Evolutionary conservation across 352 stramenopile genomes (phyloP).

Genomic region (Globisporangium nodosum): DNA sequence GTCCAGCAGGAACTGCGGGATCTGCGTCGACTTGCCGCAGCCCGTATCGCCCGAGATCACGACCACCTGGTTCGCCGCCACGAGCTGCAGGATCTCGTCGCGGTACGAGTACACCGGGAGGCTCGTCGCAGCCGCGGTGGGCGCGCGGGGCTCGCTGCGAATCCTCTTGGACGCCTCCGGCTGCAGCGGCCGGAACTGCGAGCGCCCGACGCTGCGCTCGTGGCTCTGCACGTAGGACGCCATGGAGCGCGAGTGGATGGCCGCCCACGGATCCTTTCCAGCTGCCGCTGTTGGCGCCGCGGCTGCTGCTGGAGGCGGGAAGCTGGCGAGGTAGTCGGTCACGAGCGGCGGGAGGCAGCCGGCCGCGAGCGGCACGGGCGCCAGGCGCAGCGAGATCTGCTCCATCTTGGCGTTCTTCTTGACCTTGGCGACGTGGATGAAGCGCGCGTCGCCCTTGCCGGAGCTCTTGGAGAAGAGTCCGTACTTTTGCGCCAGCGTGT

Average conservation of each 20-base stretch:
- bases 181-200: slow-evolving; percentile 40
- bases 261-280: neutral
- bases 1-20: slow-evolving; percentile 92
- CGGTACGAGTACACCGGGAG: slow-evolving; percentile 61
- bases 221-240: slow-evolving; percentile 11
- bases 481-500: slow-evolving; percentile 74
- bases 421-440: slow-evolving; percentile 75
- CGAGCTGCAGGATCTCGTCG: slow-evolving; percentile 55
- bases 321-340: slow-evolving; percentile 37
- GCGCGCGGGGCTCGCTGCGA: neutral
- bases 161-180: neutral
- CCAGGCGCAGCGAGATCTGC: slow-evolving; percentile 51
- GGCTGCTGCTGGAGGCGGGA: slow-evolving; percentile 14
- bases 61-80: slow-evolving; percentile 83
- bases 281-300: neutral
- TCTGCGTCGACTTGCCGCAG: slow-evolving; percentile 92
- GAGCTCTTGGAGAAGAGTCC: slow-evolving; percentile 81
- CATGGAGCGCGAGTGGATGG: slow-evolving; percentile 11
- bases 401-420: slow-evolving; percentile 83
- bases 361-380: slow-evolving; percentile 24
- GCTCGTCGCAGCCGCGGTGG: slow-evolving; percentile 17
- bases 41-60: slow-evolving; percentile 93
- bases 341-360: slow-evolving; percentile 42
- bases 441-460: slow-evolving; percentile 53
- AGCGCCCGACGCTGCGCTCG: slow-evolving; percentile 11